Evolutionary conservation across 495 filamentous ascomycete species (phyloP).

Genomic region (Rostrohypoxylon terebratum): DNA sequence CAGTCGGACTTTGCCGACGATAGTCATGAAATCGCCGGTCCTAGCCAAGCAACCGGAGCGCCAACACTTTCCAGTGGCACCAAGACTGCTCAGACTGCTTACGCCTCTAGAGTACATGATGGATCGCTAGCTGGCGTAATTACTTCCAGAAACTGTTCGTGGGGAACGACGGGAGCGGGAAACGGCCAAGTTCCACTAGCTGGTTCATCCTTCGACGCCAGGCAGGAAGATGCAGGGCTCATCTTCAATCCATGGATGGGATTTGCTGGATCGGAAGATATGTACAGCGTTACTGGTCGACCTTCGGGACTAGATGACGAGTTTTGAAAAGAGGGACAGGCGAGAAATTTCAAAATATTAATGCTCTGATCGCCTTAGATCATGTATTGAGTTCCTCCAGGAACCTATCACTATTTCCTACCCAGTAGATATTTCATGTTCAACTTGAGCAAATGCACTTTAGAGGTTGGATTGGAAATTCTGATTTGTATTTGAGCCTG

Average conservation of each 20-base stretch:
- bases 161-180: slow-evolving; percentile 1
- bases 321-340: slow-evolving; percentile 8
- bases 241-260: slow-evolving; percentile 51
- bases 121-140: not conserved
- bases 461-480: not conserved
- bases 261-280: slow-evolving; percentile 42
- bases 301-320: slow-evolving; percentile 28
- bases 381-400: too few relatives aligned
- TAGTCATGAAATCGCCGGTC: slow-evolving; percentile 43
- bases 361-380: too few relatives aligned
- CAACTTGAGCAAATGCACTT: not conserved
- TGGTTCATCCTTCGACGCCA: slow-evolving; percentile 32
- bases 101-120: not conserved
- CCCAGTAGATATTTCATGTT: not conserved
- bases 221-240: slow-evolving; percentile 44
- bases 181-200: slow-evolving; percentile 12
- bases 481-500: too few relatives aligned
- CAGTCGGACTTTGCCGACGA: slow-evolving; percentile 49
- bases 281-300: slow-evolving; percentile 31
- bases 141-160: slow-evolving; percentile 4
- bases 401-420: too few relatives aligned
- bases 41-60: slow-evolving; percentile 9
- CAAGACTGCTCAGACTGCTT: not conserved
- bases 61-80: not conserved
- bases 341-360: too few relatives aligned